Base-by-base conservation (phyloP, 805 yeast genomes). In the Candida insectorum region DNA sequence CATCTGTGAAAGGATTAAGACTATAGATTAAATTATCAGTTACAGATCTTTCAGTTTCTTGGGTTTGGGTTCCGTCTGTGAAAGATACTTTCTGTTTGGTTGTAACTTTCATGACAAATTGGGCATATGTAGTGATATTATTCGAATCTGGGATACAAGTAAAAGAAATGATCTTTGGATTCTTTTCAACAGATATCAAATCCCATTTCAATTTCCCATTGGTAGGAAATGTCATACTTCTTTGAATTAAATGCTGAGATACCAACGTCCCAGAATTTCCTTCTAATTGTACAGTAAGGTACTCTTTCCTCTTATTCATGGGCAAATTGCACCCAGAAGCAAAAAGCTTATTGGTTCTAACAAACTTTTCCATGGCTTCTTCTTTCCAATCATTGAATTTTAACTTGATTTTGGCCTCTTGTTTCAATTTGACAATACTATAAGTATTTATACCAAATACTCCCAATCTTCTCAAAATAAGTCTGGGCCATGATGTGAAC, bases 311-410 rank as follows among this genome's bases (percentile, higher is more conserved):
- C 34, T 58, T 56, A 6, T 38, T 35, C 13, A 36, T 35, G 5
- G 57, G 53, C 34, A 54, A 48, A 35, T 53, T 56, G 48, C 71
- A 65, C 1, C 63, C 66, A 17, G 62, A 52, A 2, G 95, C 91
- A 65, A 89, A 89, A 2, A 87, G 79, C 49, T 79, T 78, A 60
- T 89, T 87, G n/a, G 85, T 81, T 37, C 75, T 75, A 18, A 82
- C 83, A 56, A 79, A 88, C 31, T 67, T 68, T 46, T 86, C 86
- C 47, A 89, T 78, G 6, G 95, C 95, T 19, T 71, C 72, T 58
- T 87, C 91, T 56, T 85, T 85, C 96, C 96, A 89, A 39, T 79
- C 73, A 20, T 89, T 85, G 56, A 78, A 82, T 36, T 73, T 52
- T 24, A 78, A 75, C 17, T 57, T 58, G 39, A 59, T 52, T 24